Evolutionary conservation across 2,329 filamentous ascomycete genomes (phyloP).

Genomic region (Sarocladium oryzae): DNA sequence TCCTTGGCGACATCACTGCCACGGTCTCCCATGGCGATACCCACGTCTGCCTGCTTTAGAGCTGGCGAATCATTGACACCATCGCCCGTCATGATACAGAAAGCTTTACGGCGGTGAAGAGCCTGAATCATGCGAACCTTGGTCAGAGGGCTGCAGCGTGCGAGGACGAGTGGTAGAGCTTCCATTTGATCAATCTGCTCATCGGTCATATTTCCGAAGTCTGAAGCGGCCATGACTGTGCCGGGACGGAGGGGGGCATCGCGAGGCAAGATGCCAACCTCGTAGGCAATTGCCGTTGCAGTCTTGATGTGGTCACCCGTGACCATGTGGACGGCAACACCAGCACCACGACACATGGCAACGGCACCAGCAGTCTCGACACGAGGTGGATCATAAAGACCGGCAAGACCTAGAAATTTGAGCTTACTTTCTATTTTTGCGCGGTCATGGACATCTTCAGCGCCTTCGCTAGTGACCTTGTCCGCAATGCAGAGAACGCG

Average conservation of each 20-base stretch:
- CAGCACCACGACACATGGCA: slow-evolving; percentile 50
- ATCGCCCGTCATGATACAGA: slow-evolving; percentile 70
- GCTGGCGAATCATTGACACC: slow-evolving; percentile 71
- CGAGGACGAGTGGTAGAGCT: slow-evolving; percentile 59
- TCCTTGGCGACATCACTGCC: slow-evolving; percentile 72
- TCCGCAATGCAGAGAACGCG: slow-evolving; percentile 62
- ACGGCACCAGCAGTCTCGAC: slow-evolving; percentile 59
- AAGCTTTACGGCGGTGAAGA: slow-evolving; percentile 60
- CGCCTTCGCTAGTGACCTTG: slow-evolving; percentile 33
- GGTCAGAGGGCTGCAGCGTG: slow-evolving; percentile 62
- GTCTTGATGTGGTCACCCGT: slow-evolving; percentile 65
- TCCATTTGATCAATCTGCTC: slow-evolving; percentile 56
- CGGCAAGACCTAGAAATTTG: slow-evolving; percentile 62
- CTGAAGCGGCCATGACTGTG: slow-evolving; percentile 53
- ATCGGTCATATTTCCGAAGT: slow-evolving; percentile 57
- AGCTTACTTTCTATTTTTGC: slow-evolving; percentile 49
- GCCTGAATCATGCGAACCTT: slow-evolving; percentile 73
- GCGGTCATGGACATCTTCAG: slow-evolving; percentile 39
- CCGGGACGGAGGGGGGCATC: slow-evolving; percentile 29
- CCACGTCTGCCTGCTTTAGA: slow-evolving; percentile 65
- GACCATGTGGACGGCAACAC: slow-evolving; percentile 62
- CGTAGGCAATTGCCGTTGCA: slow-evolving; percentile 57
- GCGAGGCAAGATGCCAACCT: slow-evolving; percentile 53
- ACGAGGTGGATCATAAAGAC: slow-evolving; percentile 67
- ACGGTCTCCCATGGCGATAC: slow-evolving; percentile 67